Conservation (phyloP, 306 rosid species). For the Ziziphus jujuba region DNA sequence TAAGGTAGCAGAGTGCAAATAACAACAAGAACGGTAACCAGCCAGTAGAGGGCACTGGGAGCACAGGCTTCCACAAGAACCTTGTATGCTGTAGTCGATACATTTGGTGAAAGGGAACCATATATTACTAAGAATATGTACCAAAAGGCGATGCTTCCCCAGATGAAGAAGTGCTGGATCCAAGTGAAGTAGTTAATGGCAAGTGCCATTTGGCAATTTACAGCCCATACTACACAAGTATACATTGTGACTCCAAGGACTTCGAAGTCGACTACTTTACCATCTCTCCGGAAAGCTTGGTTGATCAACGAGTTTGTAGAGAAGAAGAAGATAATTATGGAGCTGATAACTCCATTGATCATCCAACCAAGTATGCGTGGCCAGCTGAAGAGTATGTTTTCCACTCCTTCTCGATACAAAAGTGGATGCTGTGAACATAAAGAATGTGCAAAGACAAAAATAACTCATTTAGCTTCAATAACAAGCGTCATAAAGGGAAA, state of each 20-base stretch:
- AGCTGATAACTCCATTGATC: constrained; percentile 67
- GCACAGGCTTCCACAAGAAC: constrained; percentile 77
- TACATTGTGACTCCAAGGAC: constrained; percentile 76
- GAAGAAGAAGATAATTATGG: constrained; percentile 73
- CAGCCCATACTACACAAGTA: constrained; percentile 78
- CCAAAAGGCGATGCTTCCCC: constrained; percentile 86
- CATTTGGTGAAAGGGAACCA: constrained; percentile 54
- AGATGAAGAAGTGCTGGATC: constrained; percentile 87
- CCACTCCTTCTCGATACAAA: constrained; percentile 73
- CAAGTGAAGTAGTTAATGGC: constrained; percentile 89
- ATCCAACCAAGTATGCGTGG: constrained; percentile 76
- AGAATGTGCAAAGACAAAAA: constrained; percentile 11
- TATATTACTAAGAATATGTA: constrained; percentile 64
- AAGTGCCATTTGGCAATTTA: constrained; percentile 88
- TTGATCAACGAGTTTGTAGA: constrained; percentile 44
- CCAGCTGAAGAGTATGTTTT: constrained; percentile 85
- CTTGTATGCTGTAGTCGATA: constrained; percentile 74
- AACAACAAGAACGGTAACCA: constrained; percentile 60
- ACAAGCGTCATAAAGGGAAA: constrained; percentile 3
- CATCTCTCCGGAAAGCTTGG: constrained; percentile 72
- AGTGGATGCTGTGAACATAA: constrained; percentile 52
- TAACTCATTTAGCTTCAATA: constrained; percentile 5
- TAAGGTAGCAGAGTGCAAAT: constrained; percentile 68
- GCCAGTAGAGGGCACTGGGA: constrained; percentile 68
- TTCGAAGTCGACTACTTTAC: constrained; percentile 61